Conservation (phyloP, 73 alveolate species). For the Urostyla sp. region DNA sequence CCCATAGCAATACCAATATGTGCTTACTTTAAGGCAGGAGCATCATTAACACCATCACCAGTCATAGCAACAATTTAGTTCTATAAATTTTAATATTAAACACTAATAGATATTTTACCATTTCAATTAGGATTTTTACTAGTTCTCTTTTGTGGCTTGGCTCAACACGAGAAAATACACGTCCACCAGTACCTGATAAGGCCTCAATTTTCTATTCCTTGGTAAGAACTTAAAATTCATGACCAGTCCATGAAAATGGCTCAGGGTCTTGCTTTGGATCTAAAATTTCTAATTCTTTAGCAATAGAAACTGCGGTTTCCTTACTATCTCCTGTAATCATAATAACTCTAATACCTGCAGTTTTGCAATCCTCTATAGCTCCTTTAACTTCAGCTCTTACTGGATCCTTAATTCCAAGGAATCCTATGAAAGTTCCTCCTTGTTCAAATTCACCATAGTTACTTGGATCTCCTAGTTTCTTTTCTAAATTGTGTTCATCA, state of each 20-base stretch:
- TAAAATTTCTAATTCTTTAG: conserved; percentile 89
- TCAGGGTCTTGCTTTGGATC: conserved; percentile 49
- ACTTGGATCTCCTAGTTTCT: conserved; percentile 22
- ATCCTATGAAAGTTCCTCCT: conserved; percentile 88
- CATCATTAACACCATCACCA: conserved; percentile 99
- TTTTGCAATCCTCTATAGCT: conserved; percentile 90
- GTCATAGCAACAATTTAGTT: conserved; percentile 97
- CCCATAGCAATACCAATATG: conserved; percentile 99
- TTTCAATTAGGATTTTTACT: conserved; percentile 72
- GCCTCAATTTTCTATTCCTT: conserved; percentile 61
- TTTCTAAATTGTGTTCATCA: not conserved
- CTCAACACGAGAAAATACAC: conserved; percentile 94
- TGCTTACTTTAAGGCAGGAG: conserved; percentile 99
- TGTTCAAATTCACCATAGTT: conserved; percentile 73
- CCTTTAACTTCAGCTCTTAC: conserved; percentile 94
- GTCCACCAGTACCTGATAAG: conserved; percentile 66
- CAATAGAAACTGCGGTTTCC: conserved; percentile 97
- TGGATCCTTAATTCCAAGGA: conserved; percentile 95
- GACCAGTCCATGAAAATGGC: conserved; percentile 78
- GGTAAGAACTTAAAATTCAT: conserved; percentile 75
- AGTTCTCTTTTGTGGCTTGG: conserved; percentile 94
- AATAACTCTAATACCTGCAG: conserved; percentile 97
- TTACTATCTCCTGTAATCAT: conserved; percentile 98
- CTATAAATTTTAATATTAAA: not conserved
- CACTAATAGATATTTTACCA: conserved; percentile 52